These are phyloP conservation scores for Lolium multiflorum DNA, from an alignment of 176 grass and related monocot species.

Conservation along the genomic window DNA sequence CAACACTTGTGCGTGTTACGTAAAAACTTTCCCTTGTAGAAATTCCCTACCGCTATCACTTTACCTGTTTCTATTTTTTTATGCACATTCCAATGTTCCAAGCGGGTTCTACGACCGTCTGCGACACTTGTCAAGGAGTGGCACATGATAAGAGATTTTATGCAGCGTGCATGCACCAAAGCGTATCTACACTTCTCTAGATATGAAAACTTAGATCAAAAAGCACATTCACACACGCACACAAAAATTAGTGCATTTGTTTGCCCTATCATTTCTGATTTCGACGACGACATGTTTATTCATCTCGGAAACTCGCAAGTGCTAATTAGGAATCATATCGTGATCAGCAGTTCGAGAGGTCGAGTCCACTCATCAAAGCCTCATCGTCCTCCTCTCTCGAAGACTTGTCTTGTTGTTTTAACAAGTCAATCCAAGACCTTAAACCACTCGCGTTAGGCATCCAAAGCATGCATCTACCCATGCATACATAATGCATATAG, in stretches of 20 bases:
- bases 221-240: neutral
- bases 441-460: slow-evolving; percentile 45
- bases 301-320: slow-evolving; percentile 22
- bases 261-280: neutral
- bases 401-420: slow-evolving; percentile 17
- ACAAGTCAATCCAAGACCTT: slow-evolving; percentile 50
- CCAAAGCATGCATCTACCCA: slow-evolving; percentile 35
- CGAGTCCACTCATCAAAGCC: slow-evolving; percentile 22
- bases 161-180: neutral
- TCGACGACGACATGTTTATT: slow-evolving; percentile 8
- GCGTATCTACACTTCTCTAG: neutral
- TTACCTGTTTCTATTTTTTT: no score
- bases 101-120: no score
- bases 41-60: neutral
- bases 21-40: neutral
- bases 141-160: no score
- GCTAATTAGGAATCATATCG: slow-evolving; percentile 50
- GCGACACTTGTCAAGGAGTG: no score
- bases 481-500: neutral
- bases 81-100: no score
- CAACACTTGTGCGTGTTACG: neutral
- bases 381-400: neutral
- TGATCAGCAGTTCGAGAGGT: slow-evolving; percentile 35
- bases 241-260: neutral
- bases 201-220: slow-evolving; percentile 6